Evolutionary conservation across 192 early-diverging fungal genomes (phyloP).

Genomic region (Umbelopsis isabellina): DNA sequence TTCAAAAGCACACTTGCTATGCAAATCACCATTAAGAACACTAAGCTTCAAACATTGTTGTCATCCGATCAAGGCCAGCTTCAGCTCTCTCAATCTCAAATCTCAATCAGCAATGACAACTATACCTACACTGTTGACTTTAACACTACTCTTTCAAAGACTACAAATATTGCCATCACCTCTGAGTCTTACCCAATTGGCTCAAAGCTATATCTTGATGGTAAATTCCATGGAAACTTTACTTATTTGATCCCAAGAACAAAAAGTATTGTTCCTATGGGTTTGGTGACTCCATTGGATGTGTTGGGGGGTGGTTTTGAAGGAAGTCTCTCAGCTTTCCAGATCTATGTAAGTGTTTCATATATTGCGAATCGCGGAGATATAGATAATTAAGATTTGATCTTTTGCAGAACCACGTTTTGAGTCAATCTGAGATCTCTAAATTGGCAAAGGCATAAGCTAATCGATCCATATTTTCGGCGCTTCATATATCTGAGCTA

Average conservation of each 20-base stretch:
- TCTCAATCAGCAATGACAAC: constrained; percentile 16
- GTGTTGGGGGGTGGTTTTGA: neutral
- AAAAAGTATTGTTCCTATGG: neutral
- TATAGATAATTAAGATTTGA: neutral
- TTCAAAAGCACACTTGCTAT: constrained; percentile 10
- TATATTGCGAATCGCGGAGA: neutral
- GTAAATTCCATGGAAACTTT: constrained; percentile 14
- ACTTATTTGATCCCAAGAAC: constrained; percentile 11
- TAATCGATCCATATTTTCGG: too few species aligned
- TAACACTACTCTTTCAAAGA: neutral
- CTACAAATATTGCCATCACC: constrained; percentile 8
- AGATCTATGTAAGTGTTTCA: constrained; percentile 6
- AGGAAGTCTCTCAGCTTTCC: neutral
- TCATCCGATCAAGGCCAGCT: neutral
- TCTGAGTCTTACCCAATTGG: constrained; percentile 7
- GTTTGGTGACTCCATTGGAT: constrained; percentile 13
- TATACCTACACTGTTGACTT: constrained; percentile 15
- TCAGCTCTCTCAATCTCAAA: neutral
- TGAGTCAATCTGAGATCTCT: neutral
- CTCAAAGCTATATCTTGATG: constrained; percentile 11
- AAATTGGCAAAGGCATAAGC: neutral
- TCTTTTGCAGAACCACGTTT: neutral
- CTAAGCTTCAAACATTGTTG: neutral
- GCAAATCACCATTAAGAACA: neutral
- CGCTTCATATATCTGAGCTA: too few species aligned